Base-by-base conservation (phyloP, 805 yeast genomes). In the Maudiozyma bulderi region DNA sequence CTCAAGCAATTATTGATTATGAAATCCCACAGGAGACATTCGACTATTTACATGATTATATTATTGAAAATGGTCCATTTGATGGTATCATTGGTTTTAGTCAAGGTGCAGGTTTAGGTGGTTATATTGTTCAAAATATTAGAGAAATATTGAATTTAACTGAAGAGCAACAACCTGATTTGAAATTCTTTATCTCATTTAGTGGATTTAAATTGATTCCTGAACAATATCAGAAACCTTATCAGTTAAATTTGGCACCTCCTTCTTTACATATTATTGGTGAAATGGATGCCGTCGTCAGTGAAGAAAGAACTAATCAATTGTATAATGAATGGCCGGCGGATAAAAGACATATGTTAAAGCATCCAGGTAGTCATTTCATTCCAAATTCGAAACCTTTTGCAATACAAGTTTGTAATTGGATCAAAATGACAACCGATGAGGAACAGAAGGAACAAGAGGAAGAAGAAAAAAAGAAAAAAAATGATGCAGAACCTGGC, bases 361-460 rank as follows among this genome's bases (percentile, higher is more conserved):
- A 76, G 53, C 99, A 91, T 61, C 95, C 97, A 5, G 98, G 98
- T 46, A 96, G 96, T 1, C 99, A 91, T 62, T 91, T 83, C 61
- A 95, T 91, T 38, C 99, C 99, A n/a, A 87, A 86, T 60, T 78
- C 87, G 4, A 85, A 84, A 49, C 60, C 52, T 14, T 69, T 66
- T 48, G 68, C 67, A 0, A 44, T 55, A 7, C 66, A 67, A 44
- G 62, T 70, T 8, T 44, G 65, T 14, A 53, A 55, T 34, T 71
- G 75, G 75, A 57, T 70, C 30, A 50, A 42, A 52, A 49, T 40
- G 32, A 37, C 14, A 8, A 47, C 47, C 37, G 45, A 20, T 7
- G 29, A 46, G n/a, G 45, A 28, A 10, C 13, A 37, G 6, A 32
- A 30, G 13, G 41, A 31, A 35, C n/a, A 13, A 29, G 33, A 11